Percentiles rank a stretch among this genome's conserved stretches.
phyloP scores from a whole-genome alignment of 2,329 filamentous ascomycete species.

The Ramularia collo-cygni region DNA sequence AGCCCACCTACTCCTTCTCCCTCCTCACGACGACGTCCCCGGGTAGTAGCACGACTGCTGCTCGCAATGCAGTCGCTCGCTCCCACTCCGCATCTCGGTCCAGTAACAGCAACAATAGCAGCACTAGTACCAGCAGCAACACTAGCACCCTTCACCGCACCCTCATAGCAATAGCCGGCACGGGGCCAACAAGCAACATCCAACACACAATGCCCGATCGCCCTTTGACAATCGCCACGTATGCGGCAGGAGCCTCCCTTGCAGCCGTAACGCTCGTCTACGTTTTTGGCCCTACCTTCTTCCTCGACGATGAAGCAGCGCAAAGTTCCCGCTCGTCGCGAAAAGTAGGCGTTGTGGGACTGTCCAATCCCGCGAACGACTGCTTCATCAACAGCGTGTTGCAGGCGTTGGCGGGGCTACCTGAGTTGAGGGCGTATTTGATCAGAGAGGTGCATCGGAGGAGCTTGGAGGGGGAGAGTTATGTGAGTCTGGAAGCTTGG shows the following conservation, averaged over 20 bases:
- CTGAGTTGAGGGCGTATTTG: conserved; percentile 81
- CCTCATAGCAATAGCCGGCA: conserved; percentile 27
- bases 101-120: background rate
- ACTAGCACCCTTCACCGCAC: conserved; percentile 6
- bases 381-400: conserved; percentile 84
- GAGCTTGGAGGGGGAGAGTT: conserved; percentile 72
- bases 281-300: conserved; percentile 95
- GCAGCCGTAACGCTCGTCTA: conserved; percentile 93
- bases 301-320: conserved; percentile 73
- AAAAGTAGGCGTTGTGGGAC: conserved; percentile 82
- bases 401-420: conserved; percentile 83
- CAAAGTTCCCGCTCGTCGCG: conserved; percentile 51
- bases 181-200: conserved; percentile 11
- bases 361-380: conserved; percentile 84
- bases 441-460: conserved; percentile 86
- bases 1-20: too few relatives aligned
- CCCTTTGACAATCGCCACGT: conserved; percentile 75
- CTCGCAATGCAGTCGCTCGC: too few relatives aligned
- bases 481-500: conserved; percentile 52
- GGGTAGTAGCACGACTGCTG: too few relatives aligned
- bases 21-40: too few relatives aligned
- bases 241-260: conserved; percentile 90
- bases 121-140: background rate
- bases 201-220: conserved; percentile 64
- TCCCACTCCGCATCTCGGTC: too few relatives aligned